phyloP scores from a whole-genome alignment of 192 early-diverging fungal genomes.

The Coemansia erecta region DNA sequence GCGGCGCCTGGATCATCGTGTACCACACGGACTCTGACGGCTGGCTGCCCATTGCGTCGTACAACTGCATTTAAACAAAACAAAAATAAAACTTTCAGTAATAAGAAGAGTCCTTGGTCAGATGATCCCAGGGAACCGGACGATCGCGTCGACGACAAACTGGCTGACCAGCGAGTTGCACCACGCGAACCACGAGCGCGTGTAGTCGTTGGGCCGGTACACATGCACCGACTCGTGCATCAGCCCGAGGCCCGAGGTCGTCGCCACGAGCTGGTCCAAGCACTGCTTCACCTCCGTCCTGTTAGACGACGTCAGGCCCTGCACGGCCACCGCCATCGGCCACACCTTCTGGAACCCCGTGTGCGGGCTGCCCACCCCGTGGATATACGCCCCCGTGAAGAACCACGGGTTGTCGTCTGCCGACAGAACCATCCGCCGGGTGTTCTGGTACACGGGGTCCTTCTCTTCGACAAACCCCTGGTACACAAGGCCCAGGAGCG shows the following conservation, averaged over 20 bases:
- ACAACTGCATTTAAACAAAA: slow-evolving; percentile 26
- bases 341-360: slow-evolving; percentile 60
- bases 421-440: slow-evolving; percentile 60
- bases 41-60: slow-evolving; percentile 54
- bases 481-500: slow-evolving; percentile 61
- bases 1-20: slow-evolving; percentile 55
- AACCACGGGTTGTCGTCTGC: slow-evolving; percentile 61
- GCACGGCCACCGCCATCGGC: slow-evolving; percentile 66
- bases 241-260: slow-evolving; percentile 56
- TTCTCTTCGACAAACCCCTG: slow-evolving; percentile 55
- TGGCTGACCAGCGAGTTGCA: slow-evolving; percentile 39
- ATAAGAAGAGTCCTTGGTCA: neutral
- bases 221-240: slow-evolving; percentile 67
- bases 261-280: slow-evolving; percentile 55
- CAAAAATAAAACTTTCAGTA: neutral
- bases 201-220: slow-evolving; percentile 36
- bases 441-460: slow-evolving; percentile 58
- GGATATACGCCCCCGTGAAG: slow-evolving; percentile 54
- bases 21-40: slow-evolving; percentile 53
- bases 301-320: slow-evolving; percentile 51
- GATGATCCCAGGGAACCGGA: slow-evolving; percentile 38
- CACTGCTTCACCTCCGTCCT: slow-evolving; percentile 55
- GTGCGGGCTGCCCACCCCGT: slow-evolving; percentile 66
- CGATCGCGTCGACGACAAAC: slow-evolving; percentile 37
- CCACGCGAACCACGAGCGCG: slow-evolving; percentile 49